A percentile compares a stretch with the other conserved stretches of the same genome.
phyloP scores from a whole-genome alignment of 1,284 basidiomycete genomes.

The Ustilago nuda region DNA sequence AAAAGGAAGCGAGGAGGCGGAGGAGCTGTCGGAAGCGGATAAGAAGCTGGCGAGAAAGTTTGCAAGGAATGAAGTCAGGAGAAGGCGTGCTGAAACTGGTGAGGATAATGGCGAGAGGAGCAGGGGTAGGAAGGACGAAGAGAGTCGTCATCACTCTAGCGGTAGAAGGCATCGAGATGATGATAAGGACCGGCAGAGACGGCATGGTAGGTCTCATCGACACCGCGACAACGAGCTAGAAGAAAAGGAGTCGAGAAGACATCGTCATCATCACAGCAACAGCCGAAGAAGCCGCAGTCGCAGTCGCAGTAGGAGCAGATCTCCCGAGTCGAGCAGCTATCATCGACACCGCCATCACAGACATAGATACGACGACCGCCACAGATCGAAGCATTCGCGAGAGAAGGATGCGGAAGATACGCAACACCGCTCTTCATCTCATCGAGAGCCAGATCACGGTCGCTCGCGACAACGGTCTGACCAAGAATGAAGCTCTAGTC shows the following conservation, averaged over 20 bases:
- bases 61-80: conserved; percentile 46
- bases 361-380: conserved; percentile 5
- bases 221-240: conserved; percentile 17
- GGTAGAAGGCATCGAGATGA: conserved; percentile 12
- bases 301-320: conserved; percentile 35
- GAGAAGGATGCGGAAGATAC: background rate
- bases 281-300: background rate
- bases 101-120: conserved; percentile 8
- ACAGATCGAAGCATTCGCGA: background rate
- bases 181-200: conserved; percentile 12
- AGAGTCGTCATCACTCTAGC: conserved; percentile 11
- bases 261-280: conserved; percentile 7
- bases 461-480: background rate
- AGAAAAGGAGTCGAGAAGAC: conserved; percentile 11
- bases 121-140: conserved; percentile 18
- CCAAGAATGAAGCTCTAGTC: background rate
- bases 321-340: conserved; percentile 16
- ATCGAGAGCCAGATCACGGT: background rate
- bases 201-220: conserved; percentile 10
- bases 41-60: conserved; percentile 56
- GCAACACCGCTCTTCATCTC: conserved; percentile 4
- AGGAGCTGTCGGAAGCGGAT: conserved; percentile 37
- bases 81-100: conserved; percentile 31
- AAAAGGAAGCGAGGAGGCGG: conserved; percentile 9
- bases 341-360: conserved; percentile 6